Percentiles rank a stretch among this genome's conserved stretches.
Conservation (phyloP, 176 grass and related monocot genomes). For the Eragrostis nindensis region DNA sequence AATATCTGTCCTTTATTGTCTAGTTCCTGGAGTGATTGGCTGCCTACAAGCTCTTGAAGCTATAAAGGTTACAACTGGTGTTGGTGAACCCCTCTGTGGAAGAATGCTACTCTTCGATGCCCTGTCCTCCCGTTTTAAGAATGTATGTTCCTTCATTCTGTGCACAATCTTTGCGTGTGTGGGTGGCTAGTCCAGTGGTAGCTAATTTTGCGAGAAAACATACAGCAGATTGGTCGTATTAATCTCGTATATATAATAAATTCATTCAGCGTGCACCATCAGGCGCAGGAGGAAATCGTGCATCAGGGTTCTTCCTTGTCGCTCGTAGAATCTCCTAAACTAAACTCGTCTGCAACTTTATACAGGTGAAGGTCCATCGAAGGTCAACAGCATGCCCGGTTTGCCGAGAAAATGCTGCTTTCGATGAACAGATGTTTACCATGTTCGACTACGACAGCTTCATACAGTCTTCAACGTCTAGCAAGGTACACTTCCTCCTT, state of each 20-base stretch:
- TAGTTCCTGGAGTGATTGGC: slow-evolving; percentile 92
- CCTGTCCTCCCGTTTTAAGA: slow-evolving; percentile 74
- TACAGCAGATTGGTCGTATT: neutral
- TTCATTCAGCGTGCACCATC: neutral
- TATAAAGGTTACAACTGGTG: slow-evolving; percentile 76
- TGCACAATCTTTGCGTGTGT: neutral
- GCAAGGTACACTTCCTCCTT: slow-evolving; percentile 47
- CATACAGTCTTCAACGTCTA: slow-evolving; percentile 87
- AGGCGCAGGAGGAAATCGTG: neutral
- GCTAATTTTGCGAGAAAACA: neutral
- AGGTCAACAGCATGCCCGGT: slow-evolving; percentile 56
- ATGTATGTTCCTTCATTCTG: slow-evolving; percentile 55
- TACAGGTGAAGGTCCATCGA: slow-evolving; percentile 86
- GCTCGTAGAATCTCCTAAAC: neutral
- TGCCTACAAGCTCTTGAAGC: slow-evolving; percentile 97
- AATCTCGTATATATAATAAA: neutral
- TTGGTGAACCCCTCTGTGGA: slow-evolving; percentile 89
- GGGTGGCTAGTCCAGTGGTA: no score
- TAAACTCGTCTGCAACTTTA: neutral
- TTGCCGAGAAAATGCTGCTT: slow-evolving; percentile 69
- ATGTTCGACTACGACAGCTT: slow-evolving; percentile 86
- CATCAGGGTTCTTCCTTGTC: neutral
- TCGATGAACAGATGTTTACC: slow-evolving; percentile 57
- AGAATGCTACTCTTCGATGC: slow-evolving; percentile 94
- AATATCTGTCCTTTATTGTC: slow-evolving; percentile 37